phyloP scores from a whole-genome alignment of 2,329 filamentous ascomycete genomes.

The Tolypocladium tundrense region DNA sequence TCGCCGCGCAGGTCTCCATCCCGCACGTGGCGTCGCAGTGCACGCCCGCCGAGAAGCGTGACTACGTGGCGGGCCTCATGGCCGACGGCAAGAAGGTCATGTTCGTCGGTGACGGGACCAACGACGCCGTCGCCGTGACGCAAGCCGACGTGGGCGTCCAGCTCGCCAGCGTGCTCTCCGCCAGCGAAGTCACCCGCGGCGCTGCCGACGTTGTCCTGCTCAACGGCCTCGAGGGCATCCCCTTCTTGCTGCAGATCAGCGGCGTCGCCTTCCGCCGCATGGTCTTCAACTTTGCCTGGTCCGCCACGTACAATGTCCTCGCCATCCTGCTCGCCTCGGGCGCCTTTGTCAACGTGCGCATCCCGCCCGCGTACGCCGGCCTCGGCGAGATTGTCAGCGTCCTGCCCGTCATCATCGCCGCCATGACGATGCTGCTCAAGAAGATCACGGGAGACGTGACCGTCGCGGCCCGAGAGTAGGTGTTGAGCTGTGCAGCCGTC shows the following conservation, averaged over 20 bases:
- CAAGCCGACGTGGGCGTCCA: slow-evolving; percentile 51
- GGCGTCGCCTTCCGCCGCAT: slow-evolving; percentile 28
- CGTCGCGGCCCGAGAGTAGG: neutral
- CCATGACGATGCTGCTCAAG: slow-evolving; percentile 17
- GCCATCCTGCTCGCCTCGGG: slow-evolving; percentile 51
- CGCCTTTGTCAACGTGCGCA: slow-evolving; percentile 41
- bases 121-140: slow-evolving; percentile 52
- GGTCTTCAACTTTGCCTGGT: slow-evolving; percentile 53
- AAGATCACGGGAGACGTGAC: slow-evolving; percentile 3
- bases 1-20: slow-evolving; percentile 32
- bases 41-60: slow-evolving; percentile 42
- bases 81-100: slow-evolving; percentile 27
- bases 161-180: slow-evolving; percentile 31
- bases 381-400: slow-evolving; percentile 57
- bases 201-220: slow-evolving; percentile 50
- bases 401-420: slow-evolving; percentile 42
- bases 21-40: slow-evolving; percentile 32
- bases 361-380: slow-evolving; percentile 42
- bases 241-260: slow-evolving; percentile 39
- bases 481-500: neutral
- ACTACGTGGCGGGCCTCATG: slow-evolving; percentile 35
- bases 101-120: slow-evolving; percentile 55
- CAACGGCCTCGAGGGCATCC: slow-evolving; percentile 37
- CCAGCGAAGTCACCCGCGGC: slow-evolving; percentile 42
- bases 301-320: slow-evolving; percentile 49